Conservation (phyloP, 1,139 yeast species). For the Candida dubliniensis region DNA sequence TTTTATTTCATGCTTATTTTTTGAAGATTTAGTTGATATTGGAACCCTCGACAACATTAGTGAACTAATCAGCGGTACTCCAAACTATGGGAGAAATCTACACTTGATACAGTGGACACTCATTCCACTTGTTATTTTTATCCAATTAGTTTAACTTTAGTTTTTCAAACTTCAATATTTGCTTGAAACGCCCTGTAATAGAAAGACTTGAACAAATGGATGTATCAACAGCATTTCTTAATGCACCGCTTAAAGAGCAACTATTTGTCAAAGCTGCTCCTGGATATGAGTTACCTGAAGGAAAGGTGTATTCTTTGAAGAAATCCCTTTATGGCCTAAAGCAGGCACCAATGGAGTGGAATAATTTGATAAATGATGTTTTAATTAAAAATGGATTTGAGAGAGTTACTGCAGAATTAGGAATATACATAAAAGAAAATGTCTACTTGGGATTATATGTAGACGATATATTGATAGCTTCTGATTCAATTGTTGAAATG, state of each 20-base stretch:
- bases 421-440: conserved; percentile 1
- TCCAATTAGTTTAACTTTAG: no score
- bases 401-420: not conserved
- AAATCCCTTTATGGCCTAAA: conserved; percentile 5
- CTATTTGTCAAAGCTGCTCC: conserved; percentile 7
- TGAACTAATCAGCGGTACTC: no score
- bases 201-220: no score
- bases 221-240: conserved; percentile 12
- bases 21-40: no score
- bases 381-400: conserved; percentile 4
- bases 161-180: no score
- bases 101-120: no score
- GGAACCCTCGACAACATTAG: no score
- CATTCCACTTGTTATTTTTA: no score
- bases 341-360: conserved; percentile 12
- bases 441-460: conserved; percentile 4
- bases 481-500: conserved; percentile 1
- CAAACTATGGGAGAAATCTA: no score
- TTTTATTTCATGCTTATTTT: no score
- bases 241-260: conserved; percentile 7
- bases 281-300: not conserved
- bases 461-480: conserved; percentile 11
- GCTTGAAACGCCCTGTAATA: no score
- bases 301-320: not conserved
- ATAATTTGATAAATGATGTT: conserved; percentile 5